Conservation (phyloP, 2,329 filamentous ascomycete genomes). For the Stachybotrys echinatus region DNA sequence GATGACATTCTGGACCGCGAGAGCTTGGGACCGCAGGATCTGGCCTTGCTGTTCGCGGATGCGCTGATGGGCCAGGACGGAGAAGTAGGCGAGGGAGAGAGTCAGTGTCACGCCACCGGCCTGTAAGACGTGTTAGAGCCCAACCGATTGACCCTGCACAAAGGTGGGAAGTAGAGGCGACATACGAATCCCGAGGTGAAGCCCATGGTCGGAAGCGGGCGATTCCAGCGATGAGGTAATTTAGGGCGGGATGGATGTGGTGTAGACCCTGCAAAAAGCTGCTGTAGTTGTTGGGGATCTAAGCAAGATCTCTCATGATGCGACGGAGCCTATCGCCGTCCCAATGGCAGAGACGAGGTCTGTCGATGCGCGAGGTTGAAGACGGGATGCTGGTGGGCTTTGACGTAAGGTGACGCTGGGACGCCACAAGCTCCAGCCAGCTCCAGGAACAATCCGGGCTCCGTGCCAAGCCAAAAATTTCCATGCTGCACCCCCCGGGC, state of each 20-base stretch:
- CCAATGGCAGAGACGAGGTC: slow-evolving; percentile 4
- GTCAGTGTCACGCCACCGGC: slow-evolving; percentile 73
- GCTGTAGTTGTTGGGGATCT: neutral
- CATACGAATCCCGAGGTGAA: slow-evolving; percentile 71
- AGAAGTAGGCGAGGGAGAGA: slow-evolving; percentile 66
- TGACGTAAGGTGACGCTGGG: neutral
- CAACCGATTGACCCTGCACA: neutral
- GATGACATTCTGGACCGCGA: slow-evolving; percentile 47
- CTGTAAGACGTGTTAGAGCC: slow-evolving; percentile 31
- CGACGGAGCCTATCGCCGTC: neutral
- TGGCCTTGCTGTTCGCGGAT: slow-evolving; percentile 57
- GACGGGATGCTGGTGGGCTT: slow-evolving; percentile 1
- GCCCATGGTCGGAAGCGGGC: slow-evolving; percentile 50
- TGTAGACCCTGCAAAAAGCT: slow-evolving; percentile 9
- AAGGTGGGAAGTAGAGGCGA: slow-evolving; percentile 8
- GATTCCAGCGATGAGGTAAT: slow-evolving; percentile 23
- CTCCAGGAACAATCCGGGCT: slow-evolving; percentile 17
- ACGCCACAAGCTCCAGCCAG: neutral
- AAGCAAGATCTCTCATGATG: neutral
- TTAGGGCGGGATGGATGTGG: slow-evolving; percentile 11
- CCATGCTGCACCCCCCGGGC: slow-evolving; percentile 16
- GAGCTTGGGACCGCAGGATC: slow-evolving; percentile 51
- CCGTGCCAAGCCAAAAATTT: slow-evolving; percentile 25
- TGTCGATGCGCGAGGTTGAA: slow-evolving; percentile 3
- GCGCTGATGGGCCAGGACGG: slow-evolving; percentile 63